Evolutionary conservation across 306 rosid genomes (phyloP), one percentile per base, ranked within the genome.

Genomic region (Mimosa bimucronata): DNA sequence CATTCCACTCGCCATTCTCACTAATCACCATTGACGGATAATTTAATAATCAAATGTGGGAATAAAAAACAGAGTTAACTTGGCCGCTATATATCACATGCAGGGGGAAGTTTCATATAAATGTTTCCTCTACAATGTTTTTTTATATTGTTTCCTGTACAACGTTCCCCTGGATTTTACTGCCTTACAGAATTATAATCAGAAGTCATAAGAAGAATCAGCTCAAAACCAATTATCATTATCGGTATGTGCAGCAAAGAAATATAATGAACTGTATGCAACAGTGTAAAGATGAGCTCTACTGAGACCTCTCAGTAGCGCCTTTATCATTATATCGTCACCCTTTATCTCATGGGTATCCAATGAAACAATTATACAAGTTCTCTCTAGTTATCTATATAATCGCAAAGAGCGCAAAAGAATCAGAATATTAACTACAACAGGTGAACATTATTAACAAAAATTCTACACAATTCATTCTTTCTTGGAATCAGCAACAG

Each of bases 341-440:
- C 80, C 82, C 82, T 79, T 82, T 80, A 64, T 62, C 28, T 12
- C 70, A 45, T 77, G 78, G 73, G 71, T 77, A 66, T 16, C 38
- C 71, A 75, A 13, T 57, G 77, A 76, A 76, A 74, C 19, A 79
- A 46, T 70, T 57, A 60, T 60, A 83, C 79, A 68, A 48, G 85
- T 80, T 78, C 66, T 76, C 73, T 69, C 83, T 82, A 83, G 79
- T 85, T 81, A 86, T 83, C 44, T 79, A 83, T 82, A 81, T 74
- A 76, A 77, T 64, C 68, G 69, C 73, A 81, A 80, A 80, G 52
- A 82, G 76, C 41, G 50, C 79, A 79, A 83, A 83, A 84, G 73
- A 83, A 80, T 77, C 69, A 73, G 71, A 82, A 86, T 82, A 50
- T 81, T 76, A 87, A 86, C 87, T 92, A 88, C 91, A 92, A 82